These are phyloP conservation scores for Scutellaria baicalensis DNA, from an alignment of 257 asterid genomes.

Conservation along the genomic window DNA sequence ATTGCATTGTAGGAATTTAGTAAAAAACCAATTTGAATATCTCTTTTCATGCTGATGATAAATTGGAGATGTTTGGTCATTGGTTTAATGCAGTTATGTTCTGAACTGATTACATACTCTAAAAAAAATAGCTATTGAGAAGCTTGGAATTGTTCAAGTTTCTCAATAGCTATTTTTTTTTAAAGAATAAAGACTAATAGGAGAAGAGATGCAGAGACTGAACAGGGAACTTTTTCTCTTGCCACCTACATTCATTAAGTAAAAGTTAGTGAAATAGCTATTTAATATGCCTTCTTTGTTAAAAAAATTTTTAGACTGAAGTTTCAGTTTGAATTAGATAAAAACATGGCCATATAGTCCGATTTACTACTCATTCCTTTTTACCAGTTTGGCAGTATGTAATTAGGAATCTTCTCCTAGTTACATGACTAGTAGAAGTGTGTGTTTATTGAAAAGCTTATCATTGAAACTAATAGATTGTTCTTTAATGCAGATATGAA, in stretches of 20 bases:
- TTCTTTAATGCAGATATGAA: conserved; percentile 33
- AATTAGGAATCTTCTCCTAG: neutral
- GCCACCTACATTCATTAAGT: neutral
- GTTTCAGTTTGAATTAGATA: neutral
- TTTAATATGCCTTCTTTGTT: neutral
- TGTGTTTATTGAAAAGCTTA: neutral
- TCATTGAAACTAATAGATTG: neutral
- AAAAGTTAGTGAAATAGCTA: neutral
- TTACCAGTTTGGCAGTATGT: neutral
- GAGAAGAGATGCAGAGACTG: neutral
- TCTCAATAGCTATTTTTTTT: neutral
- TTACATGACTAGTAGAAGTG: neutral
- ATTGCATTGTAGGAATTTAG: neutral
- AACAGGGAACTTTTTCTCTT: neutral
- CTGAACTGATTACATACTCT: neutral
- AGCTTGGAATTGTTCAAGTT: neutral
- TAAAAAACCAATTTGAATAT: neutral
- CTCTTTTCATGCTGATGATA: neutral
- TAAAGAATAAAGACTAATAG: neutral
- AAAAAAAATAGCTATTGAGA: neutral
- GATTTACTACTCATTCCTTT: neutral
- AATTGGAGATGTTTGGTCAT: neutral
- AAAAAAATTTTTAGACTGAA: conserved; percentile 8
- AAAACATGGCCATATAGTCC: neutral
- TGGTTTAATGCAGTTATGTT: neutral